phyloP scores from a whole-genome alignment of 768 basidiomycete species.

The Chiua virens region DNA sequence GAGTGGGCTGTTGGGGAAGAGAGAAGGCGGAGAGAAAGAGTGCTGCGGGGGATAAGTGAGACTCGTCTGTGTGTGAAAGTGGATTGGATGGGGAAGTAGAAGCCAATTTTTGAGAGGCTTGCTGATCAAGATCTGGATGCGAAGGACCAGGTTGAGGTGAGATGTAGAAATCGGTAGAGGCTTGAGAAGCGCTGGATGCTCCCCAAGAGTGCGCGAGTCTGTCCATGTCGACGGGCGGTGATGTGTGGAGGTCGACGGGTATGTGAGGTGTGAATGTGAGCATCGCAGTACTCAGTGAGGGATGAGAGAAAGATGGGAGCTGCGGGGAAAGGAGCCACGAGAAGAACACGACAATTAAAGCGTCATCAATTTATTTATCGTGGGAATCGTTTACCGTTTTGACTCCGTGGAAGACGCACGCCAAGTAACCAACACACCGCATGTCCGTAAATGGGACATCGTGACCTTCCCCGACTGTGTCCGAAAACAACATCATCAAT shows the following conservation, averaged over 20 bases:
- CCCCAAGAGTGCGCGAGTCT: slow-evolving; percentile 11
- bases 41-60: slow-evolving; percentile 62
- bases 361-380: slow-evolving; percentile 15
- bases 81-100: neutral
- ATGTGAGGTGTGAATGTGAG: neutral
- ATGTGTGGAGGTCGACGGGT: neutral
- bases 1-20: slow-evolving; percentile 34
- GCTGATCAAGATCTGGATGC: slow-evolving; percentile 30
- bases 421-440: neutral
- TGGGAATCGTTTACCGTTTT: slow-evolving; percentile 13
- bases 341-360: slow-evolving; percentile 6
- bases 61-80: slow-evolving; percentile 13
- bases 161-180: slow-evolving; percentile 1
- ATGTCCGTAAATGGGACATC: neutral
- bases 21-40: slow-evolving; percentile 70
- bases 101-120: slow-evolving; percentile 11
- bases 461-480: no score
- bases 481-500: no score
- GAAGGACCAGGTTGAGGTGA: slow-evolving; percentile 1
- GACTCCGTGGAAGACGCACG: neutral
- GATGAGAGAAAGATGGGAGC: neutral
- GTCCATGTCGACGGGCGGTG: slow-evolving; percentile 8
- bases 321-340: slow-evolving; percentile 19
- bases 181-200: neutral
- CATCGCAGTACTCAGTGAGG: slow-evolving; percentile 6